Evolutionary conservation across 805 yeast species (phyloP).

Genomic region (Wickerhamiella dianesei): DNA sequence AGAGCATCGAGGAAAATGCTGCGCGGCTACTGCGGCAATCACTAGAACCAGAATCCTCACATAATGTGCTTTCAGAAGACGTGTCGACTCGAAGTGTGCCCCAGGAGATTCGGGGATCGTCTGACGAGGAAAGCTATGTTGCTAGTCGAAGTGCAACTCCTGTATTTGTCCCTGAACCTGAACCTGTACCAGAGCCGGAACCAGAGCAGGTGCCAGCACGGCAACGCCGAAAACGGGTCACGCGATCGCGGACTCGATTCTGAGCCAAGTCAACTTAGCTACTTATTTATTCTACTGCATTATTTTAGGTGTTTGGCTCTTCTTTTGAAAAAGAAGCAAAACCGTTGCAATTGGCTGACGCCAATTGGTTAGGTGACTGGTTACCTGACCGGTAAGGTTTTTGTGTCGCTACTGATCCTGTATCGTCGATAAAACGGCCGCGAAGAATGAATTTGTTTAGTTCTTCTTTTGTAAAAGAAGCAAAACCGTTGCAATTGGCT

Average conservation of each 20-base stretch:
- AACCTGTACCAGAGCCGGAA: not conserved
- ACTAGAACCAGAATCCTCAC: not conserved
- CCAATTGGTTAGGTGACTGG: too few species aligned
- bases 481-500: too few species aligned
- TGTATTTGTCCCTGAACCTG: not conserved
- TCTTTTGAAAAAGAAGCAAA: too few species aligned
- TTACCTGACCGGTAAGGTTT: too few species aligned
- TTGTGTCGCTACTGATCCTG: too few species aligned
- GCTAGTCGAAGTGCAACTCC: too few species aligned
- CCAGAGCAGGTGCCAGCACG: not conserved
- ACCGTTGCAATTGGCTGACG: too few species aligned
- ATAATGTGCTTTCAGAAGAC: not conserved
- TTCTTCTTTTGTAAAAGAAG: too few species aligned
- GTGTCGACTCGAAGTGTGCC: not conserved
- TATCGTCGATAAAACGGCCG: too few species aligned
- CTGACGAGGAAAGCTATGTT: not conserved
- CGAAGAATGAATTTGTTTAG: too few species aligned
- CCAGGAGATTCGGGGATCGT: not conserved
- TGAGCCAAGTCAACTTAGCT: not conserved
- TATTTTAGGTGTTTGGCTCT: too few species aligned
- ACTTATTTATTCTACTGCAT: too few species aligned
- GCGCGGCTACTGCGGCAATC: not conserved
- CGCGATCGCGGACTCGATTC: not conserved
- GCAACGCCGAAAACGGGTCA: not conserved
- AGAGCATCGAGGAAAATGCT: not conserved